Evolutionary conservation across 2,329 filamentous ascomycete species (phyloP).

Genomic region (Ophiognomonia clavigignenti-juglandacearum): DNA sequence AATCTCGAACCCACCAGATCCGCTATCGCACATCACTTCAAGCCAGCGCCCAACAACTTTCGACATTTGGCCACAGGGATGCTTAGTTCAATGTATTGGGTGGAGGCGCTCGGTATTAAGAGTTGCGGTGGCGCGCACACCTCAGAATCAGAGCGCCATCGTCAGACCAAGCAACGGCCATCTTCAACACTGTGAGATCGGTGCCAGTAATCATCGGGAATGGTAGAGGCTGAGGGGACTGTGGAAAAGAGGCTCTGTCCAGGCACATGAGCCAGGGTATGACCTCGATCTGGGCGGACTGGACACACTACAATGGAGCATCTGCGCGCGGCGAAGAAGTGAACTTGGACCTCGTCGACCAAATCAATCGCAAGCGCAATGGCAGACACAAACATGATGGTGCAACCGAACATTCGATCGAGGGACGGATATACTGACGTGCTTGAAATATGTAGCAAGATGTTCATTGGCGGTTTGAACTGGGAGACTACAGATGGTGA

Average conservation of each 20-base stretch:
- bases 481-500: conserved; percentile 99
- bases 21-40: not conserved
- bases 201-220: conserved; percentile 1
- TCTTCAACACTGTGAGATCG: not conserved
- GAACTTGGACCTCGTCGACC: not conserved
- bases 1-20: not conserved
- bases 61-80: conserved; percentile 3
- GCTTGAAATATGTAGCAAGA: conserved; percentile 65
- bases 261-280: not conserved
- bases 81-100: conserved; percentile 1
- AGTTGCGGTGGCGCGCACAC: conserved; percentile 5
- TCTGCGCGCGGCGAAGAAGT: not conserved
- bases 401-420: conserved; percentile 1
- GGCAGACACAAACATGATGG: conserved; percentile 7
- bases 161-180: not conserved
- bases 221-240: not conserved
- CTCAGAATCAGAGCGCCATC: not conserved
- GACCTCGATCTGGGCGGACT: not conserved
- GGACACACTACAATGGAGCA: not conserved
- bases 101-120: conserved; percentile 5
- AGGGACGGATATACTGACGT: conserved; percentile 19
- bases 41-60: not conserved
- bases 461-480: conserved; percentile 98
- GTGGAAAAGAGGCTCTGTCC: not conserved
- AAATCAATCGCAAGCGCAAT: conserved; percentile 1